phyloP scores from a whole-genome alignment of 345 rosid genomes.

The Arabis hirsuta region DNA sequence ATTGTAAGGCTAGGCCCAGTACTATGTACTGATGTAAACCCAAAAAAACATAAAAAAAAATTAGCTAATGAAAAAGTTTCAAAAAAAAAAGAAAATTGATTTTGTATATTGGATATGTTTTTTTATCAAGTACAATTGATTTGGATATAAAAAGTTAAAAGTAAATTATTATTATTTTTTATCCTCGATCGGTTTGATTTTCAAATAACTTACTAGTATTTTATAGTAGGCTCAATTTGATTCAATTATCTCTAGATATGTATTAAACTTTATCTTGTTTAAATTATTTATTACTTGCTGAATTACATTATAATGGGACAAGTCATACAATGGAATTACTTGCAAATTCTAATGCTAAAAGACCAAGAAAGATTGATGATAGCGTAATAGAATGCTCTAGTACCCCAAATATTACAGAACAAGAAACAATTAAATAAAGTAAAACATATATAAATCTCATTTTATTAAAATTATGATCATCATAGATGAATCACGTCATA shows the following conservation, averaged over 20 bases:
- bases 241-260: not conserved
- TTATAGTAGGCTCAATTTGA: too few relatives aligned
- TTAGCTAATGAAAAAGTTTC: too few relatives aligned
- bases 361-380: not conserved
- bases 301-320: not conserved
- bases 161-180: too few relatives aligned
- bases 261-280: not conserved
- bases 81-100: too few relatives aligned
- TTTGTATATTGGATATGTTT: too few relatives aligned
- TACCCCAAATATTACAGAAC: not conserved
- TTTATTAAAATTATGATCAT: not conserved
- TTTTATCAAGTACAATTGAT: too few relatives aligned
- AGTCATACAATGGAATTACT: not conserved
- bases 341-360: not conserved
- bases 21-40: too few relatives aligned
- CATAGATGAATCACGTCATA: slow-evolving; percentile 15
- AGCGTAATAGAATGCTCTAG: not conserved
- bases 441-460: not conserved
- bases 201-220: too few relatives aligned
- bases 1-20: too few relatives aligned
- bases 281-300: not conserved
- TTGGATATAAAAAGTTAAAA: too few relatives aligned
- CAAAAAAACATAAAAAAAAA: too few relatives aligned
- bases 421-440: not conserved
- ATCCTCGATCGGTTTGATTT: too few relatives aligned